Conservation (phyloP, 129 eudicot species). For the Tagetes erecta region DNA sequence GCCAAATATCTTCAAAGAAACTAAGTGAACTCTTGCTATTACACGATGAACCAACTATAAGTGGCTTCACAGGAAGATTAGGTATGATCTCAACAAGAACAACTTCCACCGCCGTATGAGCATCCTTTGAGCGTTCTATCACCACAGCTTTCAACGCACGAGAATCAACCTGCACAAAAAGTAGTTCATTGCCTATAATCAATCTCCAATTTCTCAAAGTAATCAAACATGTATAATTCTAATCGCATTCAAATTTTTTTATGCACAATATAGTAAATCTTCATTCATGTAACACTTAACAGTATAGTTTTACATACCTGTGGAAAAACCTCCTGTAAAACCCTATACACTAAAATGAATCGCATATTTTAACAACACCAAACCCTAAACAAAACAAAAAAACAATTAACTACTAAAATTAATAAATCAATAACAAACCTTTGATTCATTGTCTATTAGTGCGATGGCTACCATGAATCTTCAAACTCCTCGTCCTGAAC, state of each 20-base stretch:
- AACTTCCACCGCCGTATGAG: constrained; percentile 68
- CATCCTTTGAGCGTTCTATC: constrained; percentile 75
- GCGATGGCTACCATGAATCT: too few species aligned
- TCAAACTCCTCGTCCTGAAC: too few species aligned
- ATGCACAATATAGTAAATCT: too few species aligned
- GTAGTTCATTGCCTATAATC: neutral
- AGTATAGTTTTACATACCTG: constrained; percentile 44
- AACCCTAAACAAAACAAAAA: constrained; percentile 29
- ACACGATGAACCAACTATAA: constrained; percentile 17
- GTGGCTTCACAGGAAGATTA: constrained; percentile 5
- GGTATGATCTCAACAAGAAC: constrained; percentile 70
- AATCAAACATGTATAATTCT: too few species aligned
- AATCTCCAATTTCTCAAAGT: neutral
- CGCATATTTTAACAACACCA: constrained; percentile 51
- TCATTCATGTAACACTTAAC: neutral
- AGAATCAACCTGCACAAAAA: constrained; percentile 59
- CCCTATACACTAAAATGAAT: constrained; percentile 55
- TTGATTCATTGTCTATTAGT: too few species aligned
- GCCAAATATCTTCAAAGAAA: constrained; percentile 36
- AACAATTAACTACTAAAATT: neutral
- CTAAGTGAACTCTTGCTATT: constrained; percentile 14
- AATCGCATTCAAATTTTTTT: too few species aligned
- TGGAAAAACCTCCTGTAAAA: constrained; percentile 67
- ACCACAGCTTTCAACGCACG: constrained; percentile 83
- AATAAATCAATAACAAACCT: too few species aligned